A percentile compares a stretch with the other conserved stretches of the same genome.
Evolutionary conservation across 257 asterid species (phyloP).

Genomic region (Leonotis leonurus): DNA sequence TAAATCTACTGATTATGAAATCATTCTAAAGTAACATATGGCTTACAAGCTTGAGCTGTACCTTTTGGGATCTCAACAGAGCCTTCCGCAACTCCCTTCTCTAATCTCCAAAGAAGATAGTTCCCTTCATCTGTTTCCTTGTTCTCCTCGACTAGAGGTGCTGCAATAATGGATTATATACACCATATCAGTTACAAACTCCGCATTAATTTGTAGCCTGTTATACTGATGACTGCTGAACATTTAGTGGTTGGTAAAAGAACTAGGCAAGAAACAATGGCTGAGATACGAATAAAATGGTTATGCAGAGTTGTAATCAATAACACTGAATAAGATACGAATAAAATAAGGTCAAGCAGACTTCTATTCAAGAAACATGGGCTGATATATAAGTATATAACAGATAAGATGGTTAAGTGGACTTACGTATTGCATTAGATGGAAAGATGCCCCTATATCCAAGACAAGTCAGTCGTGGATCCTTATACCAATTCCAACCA

Average conservation of each 20-base stretch:
- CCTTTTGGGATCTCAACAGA: constrained; percentile 86
- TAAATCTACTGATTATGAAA: not conserved
- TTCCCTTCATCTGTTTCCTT: constrained; percentile 70
- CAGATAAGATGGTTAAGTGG: not conserved
- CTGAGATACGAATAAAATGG: not conserved
- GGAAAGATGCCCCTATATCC: constrained; percentile 89
- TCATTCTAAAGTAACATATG: too few species aligned
- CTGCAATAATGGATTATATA: constrained; percentile 32
- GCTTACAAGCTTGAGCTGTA: too few species aligned
- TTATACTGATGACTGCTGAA: too few species aligned
- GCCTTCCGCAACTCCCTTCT: constrained; percentile 94
- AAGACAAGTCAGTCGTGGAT: constrained; percentile 83
- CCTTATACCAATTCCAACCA: constrained; percentile 84
- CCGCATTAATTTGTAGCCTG: not conserved
- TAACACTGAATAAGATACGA: too few species aligned
- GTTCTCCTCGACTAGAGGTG: constrained; percentile 80
- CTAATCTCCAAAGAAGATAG: constrained; percentile 81
- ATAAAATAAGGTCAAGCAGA: too few species aligned
- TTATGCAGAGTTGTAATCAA: constrained; percentile 26
- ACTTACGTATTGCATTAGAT: constrained; percentile 56
- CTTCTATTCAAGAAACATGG: not conserved
- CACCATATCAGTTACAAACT: not conserved
- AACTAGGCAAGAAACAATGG: too few species aligned
- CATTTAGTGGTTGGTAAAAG: not conserved
- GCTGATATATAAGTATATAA: not conserved